Evolutionary conservation across 257 asterid species (phyloP).

Genomic region (Solanum paucissectum): DNA sequence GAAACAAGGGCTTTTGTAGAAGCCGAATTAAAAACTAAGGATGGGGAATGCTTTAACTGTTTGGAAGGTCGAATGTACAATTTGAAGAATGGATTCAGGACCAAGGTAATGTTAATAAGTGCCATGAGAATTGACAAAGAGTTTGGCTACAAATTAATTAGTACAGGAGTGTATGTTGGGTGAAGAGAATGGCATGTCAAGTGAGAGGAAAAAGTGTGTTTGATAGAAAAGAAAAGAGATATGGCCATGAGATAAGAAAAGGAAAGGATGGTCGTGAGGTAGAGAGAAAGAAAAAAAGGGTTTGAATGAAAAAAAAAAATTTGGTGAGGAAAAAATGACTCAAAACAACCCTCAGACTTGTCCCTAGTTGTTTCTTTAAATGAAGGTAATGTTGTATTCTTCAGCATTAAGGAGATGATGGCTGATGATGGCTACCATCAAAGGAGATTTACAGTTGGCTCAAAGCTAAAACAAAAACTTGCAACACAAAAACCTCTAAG

Average conservation of each 20-base stretch:
- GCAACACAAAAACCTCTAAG: neutral
- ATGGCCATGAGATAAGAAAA: neutral
- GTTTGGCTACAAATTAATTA: neutral
- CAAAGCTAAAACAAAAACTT: neutral
- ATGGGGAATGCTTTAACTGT: neutral
- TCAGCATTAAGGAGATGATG: neutral
- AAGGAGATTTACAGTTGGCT: neutral
- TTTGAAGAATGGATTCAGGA: neutral
- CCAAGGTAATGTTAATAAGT: neutral
- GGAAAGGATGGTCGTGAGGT: neutral
- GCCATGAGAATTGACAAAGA: neutral
- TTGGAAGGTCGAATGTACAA: neutral
- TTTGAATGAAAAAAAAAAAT: too few species aligned
- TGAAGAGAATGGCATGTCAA: neutral
- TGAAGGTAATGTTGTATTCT: neutral
- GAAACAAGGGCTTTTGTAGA: neutral
- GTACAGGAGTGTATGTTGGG: neutral
- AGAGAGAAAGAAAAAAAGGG: too few species aligned
- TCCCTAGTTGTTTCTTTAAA: too few species aligned
- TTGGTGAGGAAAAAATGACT: too few species aligned
- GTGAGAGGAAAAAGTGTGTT: neutral
- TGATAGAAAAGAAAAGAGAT: neutral
- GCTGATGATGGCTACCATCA: neutral
- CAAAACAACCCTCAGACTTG: too few species aligned
- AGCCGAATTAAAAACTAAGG: neutral